phyloP scores from a whole-genome alignment of 768 basidiomycete genomes.

The Psilocybe subaeruginosa region DNA sequence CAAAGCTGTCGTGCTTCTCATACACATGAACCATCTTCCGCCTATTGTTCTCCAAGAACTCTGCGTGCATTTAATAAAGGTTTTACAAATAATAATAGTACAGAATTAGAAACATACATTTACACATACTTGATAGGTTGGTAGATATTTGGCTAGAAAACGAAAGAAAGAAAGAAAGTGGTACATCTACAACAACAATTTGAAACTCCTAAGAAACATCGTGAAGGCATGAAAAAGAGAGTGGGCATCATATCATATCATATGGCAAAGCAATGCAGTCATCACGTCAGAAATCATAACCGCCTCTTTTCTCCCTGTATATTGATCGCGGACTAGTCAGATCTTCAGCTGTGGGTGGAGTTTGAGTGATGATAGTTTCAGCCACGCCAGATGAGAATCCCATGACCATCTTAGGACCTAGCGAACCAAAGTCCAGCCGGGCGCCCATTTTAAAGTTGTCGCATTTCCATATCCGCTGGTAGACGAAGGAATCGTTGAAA shows the following conservation, averaged over 20 bases:
- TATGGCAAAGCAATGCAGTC: no score
- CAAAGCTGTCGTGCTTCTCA: background rate
- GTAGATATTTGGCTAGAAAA: background rate
- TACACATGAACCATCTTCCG: background rate
- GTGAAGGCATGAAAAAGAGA: background rate
- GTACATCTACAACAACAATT: background rate
- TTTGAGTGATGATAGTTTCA: conserved; percentile 35
- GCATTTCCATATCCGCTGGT: conserved; percentile 68
- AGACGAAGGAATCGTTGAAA: conserved; percentile 54
- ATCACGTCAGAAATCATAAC: conserved; percentile 20
- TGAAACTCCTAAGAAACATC: background rate
- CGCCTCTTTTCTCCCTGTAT: conserved; percentile 20
- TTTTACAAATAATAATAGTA: background rate
- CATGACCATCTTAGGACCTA: conserved; percentile 54
- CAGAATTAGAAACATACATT: background rate
- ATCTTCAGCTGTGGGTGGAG: conserved; percentile 18
- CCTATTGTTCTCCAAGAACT: background rate
- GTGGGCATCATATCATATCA: no score
- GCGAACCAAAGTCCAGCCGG: conserved; percentile 53
- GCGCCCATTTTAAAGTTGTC: conserved; percentile 66
- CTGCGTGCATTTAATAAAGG: background rate
- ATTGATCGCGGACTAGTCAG: conserved; percentile 17
- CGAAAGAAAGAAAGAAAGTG: background rate
- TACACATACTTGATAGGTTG: background rate
- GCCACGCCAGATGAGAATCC: conserved; percentile 44